These are phyloP conservation scores for Aspergillus carbonarius DNA, from an alignment of 2,329 filamentous ascomycete genomes.

Conservation along the genomic window DNA sequence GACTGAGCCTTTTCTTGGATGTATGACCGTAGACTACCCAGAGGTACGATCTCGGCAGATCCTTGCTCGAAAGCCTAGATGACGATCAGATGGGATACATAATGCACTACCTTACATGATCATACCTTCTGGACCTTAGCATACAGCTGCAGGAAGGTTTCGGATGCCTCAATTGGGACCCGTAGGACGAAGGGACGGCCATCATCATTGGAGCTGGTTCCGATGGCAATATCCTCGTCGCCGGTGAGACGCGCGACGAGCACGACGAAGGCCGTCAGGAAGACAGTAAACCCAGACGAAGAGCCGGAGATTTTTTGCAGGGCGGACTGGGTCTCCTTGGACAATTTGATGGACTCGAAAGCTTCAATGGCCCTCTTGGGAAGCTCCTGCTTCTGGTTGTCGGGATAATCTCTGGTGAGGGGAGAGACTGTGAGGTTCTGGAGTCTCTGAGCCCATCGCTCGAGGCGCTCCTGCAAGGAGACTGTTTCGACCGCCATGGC, in stretches of 20 bases:
- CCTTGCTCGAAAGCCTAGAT: slow-evolving; percentile 41
- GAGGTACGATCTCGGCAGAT: slow-evolving; percentile 43
- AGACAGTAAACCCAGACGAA: slow-evolving; percentile 39
- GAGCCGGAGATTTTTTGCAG: slow-evolving; percentile 40
- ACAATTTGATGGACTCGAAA: slow-evolving; percentile 42
- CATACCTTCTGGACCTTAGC: slow-evolving; percentile 42
- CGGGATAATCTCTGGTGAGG: slow-evolving; percentile 47
- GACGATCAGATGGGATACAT: slow-evolving; percentile 6
- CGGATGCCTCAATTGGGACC: slow-evolving; percentile 40
- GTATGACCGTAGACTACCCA: slow-evolving; percentile 40
- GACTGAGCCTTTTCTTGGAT: slow-evolving; percentile 43
- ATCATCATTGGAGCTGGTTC: slow-evolving; percentile 44
- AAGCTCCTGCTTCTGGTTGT: slow-evolving; percentile 36
- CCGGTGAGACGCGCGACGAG: slow-evolving; percentile 49
- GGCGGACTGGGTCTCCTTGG: slow-evolving; percentile 36
- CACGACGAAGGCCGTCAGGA: slow-evolving; percentile 46
- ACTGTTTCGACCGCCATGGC: slow-evolving; percentile 35
- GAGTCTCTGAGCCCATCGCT: slow-evolving; percentile 43
- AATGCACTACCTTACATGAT: not conserved
- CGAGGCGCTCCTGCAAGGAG: slow-evolving; percentile 40
- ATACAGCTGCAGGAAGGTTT: slow-evolving; percentile 43
- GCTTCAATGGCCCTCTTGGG: slow-evolving; percentile 43
- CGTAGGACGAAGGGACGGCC: slow-evolving; percentile 48
- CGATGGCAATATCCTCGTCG: slow-evolving; percentile 51
- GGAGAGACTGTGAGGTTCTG: slow-evolving; percentile 45